These are phyloP conservation scores for Saccharomycopsis guyanensis DNA, from an alignment of 805 yeast genomes.

Conservation along the genomic window DNA sequence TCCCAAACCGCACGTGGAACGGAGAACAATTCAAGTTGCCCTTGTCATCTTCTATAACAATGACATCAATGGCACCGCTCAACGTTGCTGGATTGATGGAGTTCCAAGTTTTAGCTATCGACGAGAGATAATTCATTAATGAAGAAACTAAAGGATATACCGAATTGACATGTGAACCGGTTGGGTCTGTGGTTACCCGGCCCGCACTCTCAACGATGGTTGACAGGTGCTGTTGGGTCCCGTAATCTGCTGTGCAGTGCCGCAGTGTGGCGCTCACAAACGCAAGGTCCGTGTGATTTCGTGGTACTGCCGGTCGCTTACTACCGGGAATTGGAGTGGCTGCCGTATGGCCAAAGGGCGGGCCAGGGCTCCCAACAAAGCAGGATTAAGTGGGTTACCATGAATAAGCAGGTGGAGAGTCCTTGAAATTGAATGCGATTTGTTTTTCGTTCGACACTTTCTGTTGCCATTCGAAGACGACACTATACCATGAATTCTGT, in stretches of 20 bases:
- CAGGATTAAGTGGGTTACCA: background rate
- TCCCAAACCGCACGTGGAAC: slow-evolving; percentile 94
- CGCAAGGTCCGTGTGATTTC: too few species aligned
- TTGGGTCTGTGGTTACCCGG: background rate
- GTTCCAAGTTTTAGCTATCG: slow-evolving; percentile 95
- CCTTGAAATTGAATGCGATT: background rate
- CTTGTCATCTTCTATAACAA: slow-evolving; percentile 84
- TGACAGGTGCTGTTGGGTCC: too few species aligned
- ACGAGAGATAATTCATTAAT: slow-evolving; percentile 26
- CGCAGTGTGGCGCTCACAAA: too few species aligned
- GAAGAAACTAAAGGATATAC: too few species aligned
- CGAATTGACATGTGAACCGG: background rate
- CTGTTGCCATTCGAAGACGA: background rate
- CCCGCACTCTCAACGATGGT: too few species aligned
- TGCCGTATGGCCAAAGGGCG: background rate
- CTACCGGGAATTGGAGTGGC: too few species aligned
- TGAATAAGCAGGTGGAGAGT: too few species aligned
- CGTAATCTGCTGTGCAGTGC: too few species aligned
- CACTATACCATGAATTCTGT: background rate
- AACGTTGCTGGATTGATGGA: slow-evolving; percentile 94
- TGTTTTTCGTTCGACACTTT: background rate
- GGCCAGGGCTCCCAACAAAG: background rate
- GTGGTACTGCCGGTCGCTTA: too few species aligned
- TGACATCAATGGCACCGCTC: slow-evolving; percentile 94
- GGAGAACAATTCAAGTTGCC: slow-evolving; percentile 83